Evolutionary conservation across 208 protist genomes (phyloP).

Genomic region (Endotrypanum monterogeii): DNA sequence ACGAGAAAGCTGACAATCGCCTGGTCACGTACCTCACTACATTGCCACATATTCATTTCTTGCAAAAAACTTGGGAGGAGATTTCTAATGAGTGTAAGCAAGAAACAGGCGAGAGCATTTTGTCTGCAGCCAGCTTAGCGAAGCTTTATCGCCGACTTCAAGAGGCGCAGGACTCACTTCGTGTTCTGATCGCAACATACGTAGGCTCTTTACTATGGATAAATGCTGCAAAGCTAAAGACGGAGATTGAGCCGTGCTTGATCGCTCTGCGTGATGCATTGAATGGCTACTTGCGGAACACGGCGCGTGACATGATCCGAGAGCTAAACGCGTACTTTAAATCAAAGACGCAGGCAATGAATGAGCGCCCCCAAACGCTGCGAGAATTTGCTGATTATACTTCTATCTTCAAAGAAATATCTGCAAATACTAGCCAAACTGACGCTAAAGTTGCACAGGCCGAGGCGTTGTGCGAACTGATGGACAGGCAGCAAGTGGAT

Average conservation of each 20-base stretch:
- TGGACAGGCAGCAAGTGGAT: conserved; percentile 90
- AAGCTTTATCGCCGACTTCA: conserved; percentile 83
- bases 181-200: conserved; percentile 88
- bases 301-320: conserved; percentile 55
- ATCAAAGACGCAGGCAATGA: conserved; percentile 85
- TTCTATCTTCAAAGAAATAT: conserved; percentile 81
- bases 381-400: conserved; percentile 89
- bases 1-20: conserved; percentile 74
- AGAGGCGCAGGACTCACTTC: conserved; percentile 78
- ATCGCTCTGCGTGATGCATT: conserved; percentile 72
- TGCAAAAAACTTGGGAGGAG: conserved; percentile 78
- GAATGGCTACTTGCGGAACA: conserved; percentile 73
- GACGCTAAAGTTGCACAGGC: conserved; percentile 77
- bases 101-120: conserved; percentile 51
- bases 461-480: conserved; percentile 88
- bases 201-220: conserved; percentile 90
- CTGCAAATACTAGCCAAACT: conserved; percentile 42
- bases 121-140: conserved; percentile 58
- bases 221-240: conserved; percentile 89
- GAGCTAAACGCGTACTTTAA: conserved; percentile 88
- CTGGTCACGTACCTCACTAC: conserved; percentile 82
- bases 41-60: conserved; percentile 86
- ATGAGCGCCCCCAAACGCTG: conserved; percentile 70
- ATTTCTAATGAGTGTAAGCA: conserved; percentile 80
- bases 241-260: conserved; percentile 88